Conservation (phyloP, 2,329 filamentous ascomycete genomes). For the Fusarium praegraminearum region DNA sequence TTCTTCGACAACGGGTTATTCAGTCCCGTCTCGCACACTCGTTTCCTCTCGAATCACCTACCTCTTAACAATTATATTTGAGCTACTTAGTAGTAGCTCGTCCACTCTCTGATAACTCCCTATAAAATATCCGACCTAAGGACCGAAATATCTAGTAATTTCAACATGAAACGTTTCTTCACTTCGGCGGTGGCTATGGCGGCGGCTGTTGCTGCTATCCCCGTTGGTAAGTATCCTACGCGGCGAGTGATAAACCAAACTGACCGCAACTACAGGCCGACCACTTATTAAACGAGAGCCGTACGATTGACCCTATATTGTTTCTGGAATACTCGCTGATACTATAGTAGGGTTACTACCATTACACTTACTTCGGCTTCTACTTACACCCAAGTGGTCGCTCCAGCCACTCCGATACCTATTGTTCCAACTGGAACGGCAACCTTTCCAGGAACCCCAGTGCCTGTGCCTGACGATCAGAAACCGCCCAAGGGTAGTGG, state of each 20-base stretch:
- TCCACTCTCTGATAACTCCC: slow-evolving; percentile 23
- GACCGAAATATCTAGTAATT: slow-evolving; percentile 8
- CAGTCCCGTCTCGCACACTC: slow-evolving; percentile 20
- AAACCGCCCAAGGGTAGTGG: not conserved
- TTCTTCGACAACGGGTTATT: slow-evolving; percentile 28
- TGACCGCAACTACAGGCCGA: slow-evolving; percentile 20
- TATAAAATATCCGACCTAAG: not conserved
- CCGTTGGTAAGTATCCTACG: slow-evolving; percentile 40
- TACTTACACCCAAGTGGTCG: slow-evolving; percentile 37
- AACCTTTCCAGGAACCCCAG: slow-evolving; percentile 4
- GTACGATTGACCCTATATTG: slow-evolving; percentile 17
- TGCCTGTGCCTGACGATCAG: not conserved
- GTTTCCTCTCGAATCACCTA: slow-evolving; percentile 19
- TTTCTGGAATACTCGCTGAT: not conserved
- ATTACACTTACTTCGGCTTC: slow-evolving; percentile 32
- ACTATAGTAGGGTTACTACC: slow-evolving; percentile 21
- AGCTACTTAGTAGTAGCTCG: slow-evolving; percentile 23
- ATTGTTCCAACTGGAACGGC: slow-evolving; percentile 5
- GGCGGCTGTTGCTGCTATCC: slow-evolving; percentile 38
- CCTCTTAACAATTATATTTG: slow-evolving; percentile 18
- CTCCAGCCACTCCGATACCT: slow-evolving; percentile 21
- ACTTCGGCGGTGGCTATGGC: slow-evolving; percentile 44
- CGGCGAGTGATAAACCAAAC: not conserved
- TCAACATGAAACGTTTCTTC: slow-evolving; percentile 42
- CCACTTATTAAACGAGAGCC: slow-evolving; percentile 29